Conservation (phyloP, 257 asterid genomes). For the Fraxinus anomala region DNA sequence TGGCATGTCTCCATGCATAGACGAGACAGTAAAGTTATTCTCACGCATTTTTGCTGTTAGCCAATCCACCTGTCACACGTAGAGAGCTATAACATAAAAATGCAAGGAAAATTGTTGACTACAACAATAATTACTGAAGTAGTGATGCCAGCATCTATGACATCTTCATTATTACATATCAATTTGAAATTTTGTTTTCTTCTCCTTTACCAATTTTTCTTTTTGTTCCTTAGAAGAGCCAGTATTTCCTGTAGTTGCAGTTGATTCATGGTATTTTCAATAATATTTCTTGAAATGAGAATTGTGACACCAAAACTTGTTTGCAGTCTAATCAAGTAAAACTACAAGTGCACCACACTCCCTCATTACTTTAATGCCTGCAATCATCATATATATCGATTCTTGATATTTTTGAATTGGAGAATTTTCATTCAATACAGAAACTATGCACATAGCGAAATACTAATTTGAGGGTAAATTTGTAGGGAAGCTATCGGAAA, state of each 20-base stretch:
- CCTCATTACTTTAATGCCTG: neutral
- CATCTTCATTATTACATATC: neutral
- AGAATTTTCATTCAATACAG: neutral
- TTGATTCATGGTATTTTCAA: neutral
- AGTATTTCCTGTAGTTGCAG: neutral
- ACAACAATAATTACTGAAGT: neutral
- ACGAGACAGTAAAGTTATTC: slow-evolving; percentile 85
- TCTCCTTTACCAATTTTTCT: neutral
- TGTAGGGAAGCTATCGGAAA: neutral
- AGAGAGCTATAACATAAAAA: slow-evolving; percentile 3
- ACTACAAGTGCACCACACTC: neutral
- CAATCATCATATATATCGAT: too few relatives aligned
- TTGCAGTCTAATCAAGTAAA: neutral
- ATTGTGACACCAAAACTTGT: neutral
- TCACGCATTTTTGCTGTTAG: slow-evolving; percentile 87
- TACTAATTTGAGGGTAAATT: neutral
- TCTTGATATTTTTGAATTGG: neutral
- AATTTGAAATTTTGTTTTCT: neutral
- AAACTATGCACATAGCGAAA: neutral
- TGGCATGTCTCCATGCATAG: slow-evolving; percentile 99
- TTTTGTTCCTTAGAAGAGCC: neutral
- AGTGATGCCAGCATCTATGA: neutral
- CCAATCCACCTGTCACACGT: slow-evolving; percentile 78
- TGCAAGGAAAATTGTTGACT: neutral
- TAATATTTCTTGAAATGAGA: neutral